Conservation (phyloP, 2,329 filamentous ascomycete species). For the Penicillium sp. region DNA sequence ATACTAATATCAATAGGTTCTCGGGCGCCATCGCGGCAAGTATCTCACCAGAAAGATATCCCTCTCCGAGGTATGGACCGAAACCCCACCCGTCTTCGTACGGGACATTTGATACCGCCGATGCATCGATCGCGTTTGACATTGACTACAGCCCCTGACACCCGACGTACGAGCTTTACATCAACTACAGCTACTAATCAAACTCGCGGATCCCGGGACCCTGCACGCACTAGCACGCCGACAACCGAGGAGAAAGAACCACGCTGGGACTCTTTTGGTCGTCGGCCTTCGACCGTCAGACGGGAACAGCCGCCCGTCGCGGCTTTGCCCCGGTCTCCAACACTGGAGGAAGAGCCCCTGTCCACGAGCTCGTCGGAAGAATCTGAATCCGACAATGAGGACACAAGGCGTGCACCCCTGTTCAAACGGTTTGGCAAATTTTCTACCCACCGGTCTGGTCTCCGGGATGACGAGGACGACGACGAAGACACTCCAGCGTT, state of each 20-base stretch:
- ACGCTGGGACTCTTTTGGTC: slow-evolving; percentile 22
- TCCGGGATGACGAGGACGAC: slow-evolving; percentile 43
- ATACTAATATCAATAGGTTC: slow-evolving; percentile 31
- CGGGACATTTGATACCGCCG: neutral
- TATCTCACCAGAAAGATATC: slow-evolving; percentile 38
- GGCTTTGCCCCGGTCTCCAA: slow-evolving; percentile 31
- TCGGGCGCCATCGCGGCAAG: slow-evolving; percentile 41
- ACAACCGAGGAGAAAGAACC: slow-evolving; percentile 28
- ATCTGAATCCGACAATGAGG: slow-evolving; percentile 33
- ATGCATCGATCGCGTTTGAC: slow-evolving; percentile 2
- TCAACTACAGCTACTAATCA: slow-evolving; percentile 34
- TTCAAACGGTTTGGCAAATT: slow-evolving; percentile 44
- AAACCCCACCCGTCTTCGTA: neutral
- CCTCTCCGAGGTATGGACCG: slow-evolving; percentile 29
- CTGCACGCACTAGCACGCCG: slow-evolving; percentile 28
- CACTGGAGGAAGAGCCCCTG: slow-evolving; percentile 36
- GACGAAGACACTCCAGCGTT: slow-evolving; percentile 51
- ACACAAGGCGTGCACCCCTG: slow-evolving; percentile 25
- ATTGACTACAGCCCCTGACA: slow-evolving; percentile 16
- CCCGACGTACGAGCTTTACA: slow-evolving; percentile 32
- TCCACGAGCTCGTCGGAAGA: slow-evolving; percentile 35
- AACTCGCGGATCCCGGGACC: slow-evolving; percentile 23
- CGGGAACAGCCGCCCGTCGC: slow-evolving; percentile 26
- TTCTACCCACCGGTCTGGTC: slow-evolving; percentile 36
- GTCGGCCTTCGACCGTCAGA: slow-evolving; percentile 25